phyloP scores from a whole-genome alignment of 2,329 filamentous ascomycete species.

The Arachnopeziza araneosa region DNA sequence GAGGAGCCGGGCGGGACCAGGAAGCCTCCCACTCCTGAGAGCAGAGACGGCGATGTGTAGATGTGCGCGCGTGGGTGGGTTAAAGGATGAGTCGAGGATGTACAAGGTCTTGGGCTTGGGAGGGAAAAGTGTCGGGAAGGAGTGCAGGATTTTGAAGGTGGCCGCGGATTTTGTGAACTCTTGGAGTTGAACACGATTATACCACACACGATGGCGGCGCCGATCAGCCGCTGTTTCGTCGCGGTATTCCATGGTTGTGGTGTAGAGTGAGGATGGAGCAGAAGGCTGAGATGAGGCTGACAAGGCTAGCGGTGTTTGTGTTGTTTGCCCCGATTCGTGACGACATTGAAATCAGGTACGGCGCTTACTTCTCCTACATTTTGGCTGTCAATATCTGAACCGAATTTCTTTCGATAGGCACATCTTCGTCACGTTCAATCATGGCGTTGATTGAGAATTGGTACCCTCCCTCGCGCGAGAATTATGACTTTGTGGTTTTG shows the following conservation, averaged over 20 bases:
- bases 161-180: constrained; percentile 23
- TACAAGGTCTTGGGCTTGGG: constrained; percentile 36
- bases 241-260: not conserved
- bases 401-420: not conserved
- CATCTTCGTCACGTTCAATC: not conserved
- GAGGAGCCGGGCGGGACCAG: constrained; percentile 39
- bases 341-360: constrained; percentile 11
- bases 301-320: not conserved
- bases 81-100: constrained; percentile 63
- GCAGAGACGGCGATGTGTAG: constrained; percentile 50
- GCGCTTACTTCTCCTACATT: not conserved
- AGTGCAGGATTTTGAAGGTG: constrained; percentile 25
- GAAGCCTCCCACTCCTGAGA: constrained; percentile 13
- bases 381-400: not conserved
- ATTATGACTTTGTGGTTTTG: constrained; percentile 49
- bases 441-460: constrained; percentile 29
- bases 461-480: constrained; percentile 51
- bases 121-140: constrained; percentile 11
- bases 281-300: not conserved
- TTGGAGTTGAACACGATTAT: constrained; percentile 9
- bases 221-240: too few species aligned
- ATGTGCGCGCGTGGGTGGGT: constrained; percentile 60
- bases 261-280: not conserved
- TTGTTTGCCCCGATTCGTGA: constrained; percentile 1
- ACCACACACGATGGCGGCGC: not conserved